Base-by-base conservation (phyloP, 2,329 filamentous ascomycete species). In the Calonectria pteridis region DNA sequence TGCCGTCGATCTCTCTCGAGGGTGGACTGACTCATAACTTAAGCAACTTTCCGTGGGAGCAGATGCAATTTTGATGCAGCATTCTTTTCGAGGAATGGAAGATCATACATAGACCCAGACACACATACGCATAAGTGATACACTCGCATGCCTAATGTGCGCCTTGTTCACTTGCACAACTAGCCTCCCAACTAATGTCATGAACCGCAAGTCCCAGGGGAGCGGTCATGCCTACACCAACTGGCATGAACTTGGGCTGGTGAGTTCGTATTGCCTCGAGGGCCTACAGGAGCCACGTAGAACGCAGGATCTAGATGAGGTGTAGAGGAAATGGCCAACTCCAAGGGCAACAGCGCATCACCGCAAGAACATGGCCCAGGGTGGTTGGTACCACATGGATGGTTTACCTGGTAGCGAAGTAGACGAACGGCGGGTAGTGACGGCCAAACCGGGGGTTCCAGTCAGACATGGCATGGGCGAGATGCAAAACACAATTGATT, bases 131-230 rank as follows among this genome's bases (percentile, higher is more conserved):
- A 46, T 31, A 63, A 63, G 59, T 31, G 26, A 49, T 40, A 40
- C 35, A 62, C 55, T 62, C 35, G 23, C 55, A 62, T 62, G 26
- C 55, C 26, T 5, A 16, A 62, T 40, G 23, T 37, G 37, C 33
- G 35, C 26, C 55, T 37, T 62, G 35, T 62, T 62, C 35, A 18
- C 55, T 40, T 62, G 55, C 55, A 40, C 33, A 62, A 28, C 33
- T 40, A 62, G 55, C 29, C n/a, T 40, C n/a, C 29, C 35, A 67
- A 37, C 73, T 67, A 76, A 75, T 74, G 58, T 50, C 51, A 35
- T 69, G 23, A 49, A 29, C 37, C 67, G 26, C 69, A 62, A 49
- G 51, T 50, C 50, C 46, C 53, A 43, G 37, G 40, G 46, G 50
- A 28, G 33, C 31, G 62, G 69, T 49, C 55, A 69, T 74, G 49